These are phyloP conservation scores for Chrysosporium queenslandicum DNA, from an alignment of 2,329 filamentous ascomycete genomes.

Conservation along the genomic window DNA sequence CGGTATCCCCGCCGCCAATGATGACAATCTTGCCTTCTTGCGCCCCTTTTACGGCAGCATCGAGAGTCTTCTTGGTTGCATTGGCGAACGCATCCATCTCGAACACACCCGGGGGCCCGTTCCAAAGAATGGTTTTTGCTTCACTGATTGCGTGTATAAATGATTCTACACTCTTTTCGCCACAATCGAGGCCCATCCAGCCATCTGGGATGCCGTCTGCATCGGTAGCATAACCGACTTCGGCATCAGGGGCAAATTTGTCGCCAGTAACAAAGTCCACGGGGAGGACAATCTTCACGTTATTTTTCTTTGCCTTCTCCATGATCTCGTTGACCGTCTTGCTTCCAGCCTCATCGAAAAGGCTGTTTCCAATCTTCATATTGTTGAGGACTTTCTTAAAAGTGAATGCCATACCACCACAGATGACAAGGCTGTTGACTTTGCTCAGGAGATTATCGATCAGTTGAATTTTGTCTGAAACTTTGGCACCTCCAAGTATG, in stretches of 20 bases:
- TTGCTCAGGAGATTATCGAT: slow-evolving; percentile 98
- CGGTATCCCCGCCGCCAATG: slow-evolving; percentile 95
- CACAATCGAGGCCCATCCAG: slow-evolving; percentile 96
- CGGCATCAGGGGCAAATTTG: slow-evolving; percentile 81
- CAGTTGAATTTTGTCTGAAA: slow-evolving; percentile 98
- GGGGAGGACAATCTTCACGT: slow-evolving; percentile 88
- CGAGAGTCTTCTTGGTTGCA: slow-evolving; percentile 84
- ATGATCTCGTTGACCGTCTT: slow-evolving; percentile 82
- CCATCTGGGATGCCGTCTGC: slow-evolving; percentile 84
- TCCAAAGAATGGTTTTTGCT: slow-evolving; percentile 96
- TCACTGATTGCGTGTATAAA: slow-evolving; percentile 80
- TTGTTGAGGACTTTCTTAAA: slow-evolving; percentile 98
- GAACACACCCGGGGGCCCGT: slow-evolving; percentile 93
- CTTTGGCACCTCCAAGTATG: slow-evolving; percentile 96
- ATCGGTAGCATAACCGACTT: slow-evolving; percentile 72
- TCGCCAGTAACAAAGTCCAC: slow-evolving; percentile 94
- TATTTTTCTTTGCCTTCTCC: slow-evolving; percentile 93
- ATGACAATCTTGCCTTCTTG: slow-evolving; percentile 89
- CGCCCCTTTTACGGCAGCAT: slow-evolving; percentile 73
- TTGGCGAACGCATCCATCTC: slow-evolving; percentile 91
- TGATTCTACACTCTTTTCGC: slow-evolving; percentile 74
- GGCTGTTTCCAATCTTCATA: slow-evolving; percentile 76
- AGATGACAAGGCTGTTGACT: slow-evolving; percentile 93
- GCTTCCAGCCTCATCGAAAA: slow-evolving; percentile 89
- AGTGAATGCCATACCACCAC: slow-evolving; percentile 97